Evolutionary conservation across 371 early-diverging fungal genomes (phyloP).

Genomic region (Mucor plumbeus): DNA sequence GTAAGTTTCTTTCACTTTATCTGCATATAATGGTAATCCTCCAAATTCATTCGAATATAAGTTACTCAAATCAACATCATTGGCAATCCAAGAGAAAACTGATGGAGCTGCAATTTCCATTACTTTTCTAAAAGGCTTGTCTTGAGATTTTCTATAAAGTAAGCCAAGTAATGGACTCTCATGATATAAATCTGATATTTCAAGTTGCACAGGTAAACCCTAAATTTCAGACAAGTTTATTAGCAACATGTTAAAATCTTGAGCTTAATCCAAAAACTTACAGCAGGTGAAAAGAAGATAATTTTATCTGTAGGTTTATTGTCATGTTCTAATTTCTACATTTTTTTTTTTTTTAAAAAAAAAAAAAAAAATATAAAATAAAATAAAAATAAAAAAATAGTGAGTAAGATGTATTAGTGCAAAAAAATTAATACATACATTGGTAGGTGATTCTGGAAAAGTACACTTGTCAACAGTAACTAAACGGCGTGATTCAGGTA

Average conservation of each 20-base stretch:
- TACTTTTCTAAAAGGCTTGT: background rate
- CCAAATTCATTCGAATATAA: background rate
- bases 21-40: slow-evolving; percentile 4
- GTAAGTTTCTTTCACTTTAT: background rate
- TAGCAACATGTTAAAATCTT: background rate
- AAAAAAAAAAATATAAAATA: no score
- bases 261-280: background rate
- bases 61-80: background rate
- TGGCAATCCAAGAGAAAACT: background rate
- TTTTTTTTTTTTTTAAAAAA: no score
- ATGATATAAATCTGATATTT: background rate
- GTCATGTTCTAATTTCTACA: background rate
- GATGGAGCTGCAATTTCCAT: background rate
- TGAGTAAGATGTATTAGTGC: no score
- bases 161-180: slow-evolving; percentile 27
- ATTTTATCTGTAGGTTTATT: background rate
- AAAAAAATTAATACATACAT: background rate
- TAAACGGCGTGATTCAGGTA: slow-evolving; percentile 28
- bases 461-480: slow-evolving; percentile 26
- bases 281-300: background rate
- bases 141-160: slow-evolving; percentile 11
- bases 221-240: background rate
- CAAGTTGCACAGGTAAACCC: background rate
- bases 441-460: background rate
- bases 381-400: no score